phyloP scores from a whole-genome alignment of 352 stramenopile species.

The Phytopythium montanum region DNA sequence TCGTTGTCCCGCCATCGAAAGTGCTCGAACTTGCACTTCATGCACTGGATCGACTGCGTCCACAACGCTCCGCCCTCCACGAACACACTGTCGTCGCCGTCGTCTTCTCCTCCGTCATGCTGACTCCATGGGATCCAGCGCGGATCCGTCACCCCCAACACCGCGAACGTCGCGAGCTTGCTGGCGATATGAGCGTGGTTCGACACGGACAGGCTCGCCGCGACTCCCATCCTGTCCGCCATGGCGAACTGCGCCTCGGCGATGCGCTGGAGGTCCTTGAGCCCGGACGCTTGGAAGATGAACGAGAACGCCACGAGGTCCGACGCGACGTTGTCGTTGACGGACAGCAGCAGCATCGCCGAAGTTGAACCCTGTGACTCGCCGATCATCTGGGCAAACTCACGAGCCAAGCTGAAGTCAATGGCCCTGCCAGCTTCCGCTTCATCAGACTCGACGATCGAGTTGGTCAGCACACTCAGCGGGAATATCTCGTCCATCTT shows the following conservation, averaged over 20 bases:
- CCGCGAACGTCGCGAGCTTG: constrained; percentile 65
- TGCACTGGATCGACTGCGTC: constrained; percentile 36
- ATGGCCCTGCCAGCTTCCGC: background rate
- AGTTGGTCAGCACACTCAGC: constrained; percentile 38
- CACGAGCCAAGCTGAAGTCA: background rate
- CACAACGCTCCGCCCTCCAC: constrained; percentile 5
- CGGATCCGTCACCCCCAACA: constrained; percentile 45
- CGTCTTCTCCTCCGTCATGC: background rate
- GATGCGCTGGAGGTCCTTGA: constrained; percentile 1
- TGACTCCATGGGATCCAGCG: constrained; percentile 8
- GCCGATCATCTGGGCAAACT: constrained; percentile 2
- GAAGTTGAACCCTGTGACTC: background rate
- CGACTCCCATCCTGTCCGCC: background rate
- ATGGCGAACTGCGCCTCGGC: background rate
- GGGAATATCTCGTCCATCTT: constrained; percentile 55
- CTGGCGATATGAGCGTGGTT: constrained; percentile 41
- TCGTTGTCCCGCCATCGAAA: constrained; percentile 69
- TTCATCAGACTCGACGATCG: constrained; percentile 14
- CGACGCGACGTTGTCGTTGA: constrained; percentile 29
- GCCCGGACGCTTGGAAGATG: constrained; percentile 26
- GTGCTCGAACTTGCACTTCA: constrained; percentile 64
- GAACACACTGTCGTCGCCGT: background rate
- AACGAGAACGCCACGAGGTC: constrained; percentile 76
- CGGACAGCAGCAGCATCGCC: background rate
- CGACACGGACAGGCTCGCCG: background rate